phyloP scores from a whole-genome alignment of 306 rosid species.

The Cucurbita moschata region DNA sequence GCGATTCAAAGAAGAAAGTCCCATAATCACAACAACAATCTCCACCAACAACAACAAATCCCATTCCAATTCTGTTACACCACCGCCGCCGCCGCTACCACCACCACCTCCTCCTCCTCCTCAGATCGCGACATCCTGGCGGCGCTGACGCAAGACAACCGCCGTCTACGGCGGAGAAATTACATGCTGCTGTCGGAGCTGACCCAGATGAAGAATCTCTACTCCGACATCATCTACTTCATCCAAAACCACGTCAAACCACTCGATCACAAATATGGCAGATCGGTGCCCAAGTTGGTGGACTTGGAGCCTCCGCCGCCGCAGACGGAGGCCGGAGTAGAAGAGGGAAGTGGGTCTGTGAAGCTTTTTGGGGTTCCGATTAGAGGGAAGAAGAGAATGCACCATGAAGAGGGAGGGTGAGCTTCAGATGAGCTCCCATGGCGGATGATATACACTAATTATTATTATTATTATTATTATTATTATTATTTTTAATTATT shows the following conservation, averaged over 20 bases:
- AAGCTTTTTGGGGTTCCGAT: conserved; percentile 9
- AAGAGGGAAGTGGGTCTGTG: neutral
- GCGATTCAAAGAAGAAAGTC: conserved; percentile 70
- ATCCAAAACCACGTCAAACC: conserved; percentile 67
- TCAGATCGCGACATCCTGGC: conserved; percentile 23
- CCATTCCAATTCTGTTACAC: conserved; percentile 15
- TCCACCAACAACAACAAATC: conserved; percentile 14
- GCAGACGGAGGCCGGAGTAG: neutral
- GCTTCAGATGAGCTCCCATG: neutral
- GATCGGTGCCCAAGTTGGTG: neutral
- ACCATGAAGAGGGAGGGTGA: neutral
- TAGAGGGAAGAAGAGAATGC: conserved; percentile 2
- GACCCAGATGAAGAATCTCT: conserved; percentile 67
- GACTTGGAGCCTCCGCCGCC: neutral
- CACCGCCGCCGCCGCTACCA: neutral
- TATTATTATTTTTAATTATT: too few relatives aligned
- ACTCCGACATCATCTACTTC: conserved; percentile 59
- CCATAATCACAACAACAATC: conserved; percentile 4
- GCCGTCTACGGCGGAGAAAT: conserved; percentile 52
- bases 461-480: too few relatives aligned
- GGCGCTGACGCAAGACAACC: conserved; percentile 55
- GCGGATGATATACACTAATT: neutral
- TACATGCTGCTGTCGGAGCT: conserved; percentile 60
- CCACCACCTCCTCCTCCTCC: neutral
- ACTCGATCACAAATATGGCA: neutral